Conservation (phyloP, 805 yeast genomes). For the Pichia deserticola region DNA sequence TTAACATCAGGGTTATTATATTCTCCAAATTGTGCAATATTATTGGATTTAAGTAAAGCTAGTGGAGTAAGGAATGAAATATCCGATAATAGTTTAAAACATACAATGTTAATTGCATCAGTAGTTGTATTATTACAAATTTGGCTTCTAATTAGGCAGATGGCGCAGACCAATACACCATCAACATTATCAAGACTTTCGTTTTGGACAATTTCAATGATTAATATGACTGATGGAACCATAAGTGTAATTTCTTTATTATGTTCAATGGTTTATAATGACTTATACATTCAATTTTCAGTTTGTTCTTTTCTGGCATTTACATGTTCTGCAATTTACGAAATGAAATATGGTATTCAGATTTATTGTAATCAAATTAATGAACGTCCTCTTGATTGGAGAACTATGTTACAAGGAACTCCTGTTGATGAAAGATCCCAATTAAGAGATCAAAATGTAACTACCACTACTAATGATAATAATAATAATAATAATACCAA, state of each 20-base stretch:
- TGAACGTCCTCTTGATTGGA: conserved; percentile 58
- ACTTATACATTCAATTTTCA: conserved; percentile 58
- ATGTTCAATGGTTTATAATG: conserved; percentile 45
- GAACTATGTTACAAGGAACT: conserved; percentile 60
- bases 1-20: conserved; percentile 55
- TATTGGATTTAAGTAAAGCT: conserved; percentile 32
- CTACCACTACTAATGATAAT: conserved; percentile 11
- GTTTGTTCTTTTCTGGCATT: conserved; percentile 65
- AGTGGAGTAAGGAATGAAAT: conserved; percentile 56
- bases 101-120: conserved; percentile 36
- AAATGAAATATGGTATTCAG: conserved; percentile 61
- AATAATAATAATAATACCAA: conserved; percentile 7
- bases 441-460: conserved; percentile 4
- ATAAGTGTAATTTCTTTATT: conserved; percentile 56
- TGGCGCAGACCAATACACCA: conserved; percentile 68
- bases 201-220: conserved; percentile 56
- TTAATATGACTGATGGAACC: conserved; percentile 63
- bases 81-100: conserved; percentile 30
- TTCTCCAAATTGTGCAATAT: conserved; percentile 84
- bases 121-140: conserved; percentile 45
- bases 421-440: conserved; percentile 31
- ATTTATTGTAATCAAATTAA: conserved; percentile 66
- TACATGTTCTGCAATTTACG: conserved; percentile 65
- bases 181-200: conserved; percentile 71
- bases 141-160: conserved; percentile 55